These are phyloP conservation scores for Odontarrhena argentea DNA, from an alignment of 345 rosid species.

Conservation along the genomic window DNA sequence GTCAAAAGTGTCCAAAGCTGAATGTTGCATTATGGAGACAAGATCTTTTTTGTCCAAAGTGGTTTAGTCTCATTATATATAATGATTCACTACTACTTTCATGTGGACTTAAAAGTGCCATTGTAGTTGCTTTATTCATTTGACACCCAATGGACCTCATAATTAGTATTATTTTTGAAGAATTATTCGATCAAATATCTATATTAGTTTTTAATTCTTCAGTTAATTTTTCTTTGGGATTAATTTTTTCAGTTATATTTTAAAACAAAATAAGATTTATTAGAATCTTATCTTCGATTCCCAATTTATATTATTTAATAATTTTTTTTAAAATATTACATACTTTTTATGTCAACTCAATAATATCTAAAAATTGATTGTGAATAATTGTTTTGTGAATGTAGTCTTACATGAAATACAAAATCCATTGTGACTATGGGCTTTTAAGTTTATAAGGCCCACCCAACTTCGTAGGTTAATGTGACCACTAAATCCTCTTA, in stretches of 20 bases:
- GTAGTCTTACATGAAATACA: too few species aligned
- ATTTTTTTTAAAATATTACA: too few species aligned
- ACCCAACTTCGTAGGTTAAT: conserved; percentile 43
- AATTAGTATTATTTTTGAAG: conserved; percentile 20
- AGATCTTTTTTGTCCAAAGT: conserved; percentile 42
- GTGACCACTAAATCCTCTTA: conserved; percentile 24
- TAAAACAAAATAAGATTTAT: too few species aligned
- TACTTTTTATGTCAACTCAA: too few species aligned
- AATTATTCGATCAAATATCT: not conserved
- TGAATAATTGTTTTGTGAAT: too few species aligned
- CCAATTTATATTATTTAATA: not conserved
- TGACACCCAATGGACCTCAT: conserved; percentile 32
- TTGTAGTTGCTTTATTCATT: conserved; percentile 30
- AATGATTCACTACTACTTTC: conserved; percentile 32
- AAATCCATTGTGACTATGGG: conserved; percentile 1
- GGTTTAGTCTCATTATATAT: conserved; percentile 37
- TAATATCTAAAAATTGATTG: too few species aligned
- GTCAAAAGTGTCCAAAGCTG: conserved; percentile 42
- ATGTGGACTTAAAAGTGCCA: conserved; percentile 40
- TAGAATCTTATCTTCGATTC: too few species aligned
- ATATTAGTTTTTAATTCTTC: not conserved
- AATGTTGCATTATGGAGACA: conserved; percentile 43
- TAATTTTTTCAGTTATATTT: not conserved
- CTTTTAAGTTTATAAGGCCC: conserved; percentile 17
- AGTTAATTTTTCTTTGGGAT: too few species aligned